Evolutionary conservation across 306 rosid genomes (phyloP), one percentile per base, ranked within the genome.

Genomic region (Oemleria cerasiformis): DNA sequence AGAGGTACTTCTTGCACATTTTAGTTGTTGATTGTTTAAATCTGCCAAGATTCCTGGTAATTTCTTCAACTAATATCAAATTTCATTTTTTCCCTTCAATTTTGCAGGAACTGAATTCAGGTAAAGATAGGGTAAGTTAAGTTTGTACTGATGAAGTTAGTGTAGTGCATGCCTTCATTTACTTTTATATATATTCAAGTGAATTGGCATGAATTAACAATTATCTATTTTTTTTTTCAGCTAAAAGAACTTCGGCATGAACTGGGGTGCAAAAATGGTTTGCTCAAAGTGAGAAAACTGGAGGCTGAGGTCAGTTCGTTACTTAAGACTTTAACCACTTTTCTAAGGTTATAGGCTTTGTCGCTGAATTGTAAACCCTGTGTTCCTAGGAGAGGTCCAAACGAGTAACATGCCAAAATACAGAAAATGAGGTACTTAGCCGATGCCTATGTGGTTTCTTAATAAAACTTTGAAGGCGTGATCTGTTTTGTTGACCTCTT

Each of bases 91-190:
- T 66, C 57, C 13, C 77, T 71, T 72, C 40, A 75, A 75, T 60
- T 73, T 21, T 78, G 80, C 85, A 94, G 98, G 97, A 94, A 71
- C 84, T 91, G 80, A 91, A 79, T 77, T 79, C 83, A 20, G 62
- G 83, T 64, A 85, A 85, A 83, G 92, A 94, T 41, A 86, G 75
- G 92, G 98, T 94, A 85, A 83, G 96, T 78, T 49, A 23, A 47
- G 30, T 44, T 39, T 43, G 64, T 65, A n/a, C 54, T 53, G 72
- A 75, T 45, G 56, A 78, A 44, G 63, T 75, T 68, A 51, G 74
- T 77, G 57, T 44, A 68, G 64, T 55, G 64, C 38, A 21, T 77
- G 57, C 30, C n/a, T 67, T 70, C 9, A 54, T 63, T 6, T 70
- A 16, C 55, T 72, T 16, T 61, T 6, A 51, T 49, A 51, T 49